Evolutionary conservation across 257 asterid genomes (phyloP).

Genomic region (Scutellaria galericulata): DNA sequence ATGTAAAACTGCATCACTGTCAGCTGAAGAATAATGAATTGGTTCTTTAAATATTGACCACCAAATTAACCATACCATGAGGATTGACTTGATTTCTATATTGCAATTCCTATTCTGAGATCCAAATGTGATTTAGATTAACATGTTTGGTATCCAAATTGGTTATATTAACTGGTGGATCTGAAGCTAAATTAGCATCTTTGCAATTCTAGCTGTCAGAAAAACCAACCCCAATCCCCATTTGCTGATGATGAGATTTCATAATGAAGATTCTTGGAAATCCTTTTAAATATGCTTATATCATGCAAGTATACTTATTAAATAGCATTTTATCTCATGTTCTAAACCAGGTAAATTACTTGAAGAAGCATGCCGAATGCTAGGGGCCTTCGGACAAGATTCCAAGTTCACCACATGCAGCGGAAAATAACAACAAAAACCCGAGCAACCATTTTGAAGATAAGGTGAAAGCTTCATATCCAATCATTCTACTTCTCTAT

Average conservation of each 20-base stretch:
- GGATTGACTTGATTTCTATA: background rate
- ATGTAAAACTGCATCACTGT: too few species aligned
- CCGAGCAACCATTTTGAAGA: background rate
- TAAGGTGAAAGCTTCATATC: background rate
- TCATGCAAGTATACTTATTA: too few species aligned
- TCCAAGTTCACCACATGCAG: conserved; percentile 33
- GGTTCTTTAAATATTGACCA: too few species aligned
- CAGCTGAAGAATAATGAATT: too few species aligned
- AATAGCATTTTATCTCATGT: background rate
- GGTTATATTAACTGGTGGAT: conserved; percentile 4
- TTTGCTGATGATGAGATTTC: too few species aligned
- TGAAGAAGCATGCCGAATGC: conserved; percentile 41
- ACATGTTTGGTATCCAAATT: background rate
- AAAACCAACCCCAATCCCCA: too few species aligned
- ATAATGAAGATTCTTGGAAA: background rate
- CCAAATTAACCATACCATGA: too few species aligned
- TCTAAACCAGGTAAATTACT: conserved; percentile 40
- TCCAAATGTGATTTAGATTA: conserved; percentile 20
- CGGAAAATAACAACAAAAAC: background rate
- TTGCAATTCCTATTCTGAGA: background rate
- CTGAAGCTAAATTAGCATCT: background rate
- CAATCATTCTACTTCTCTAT: background rate
- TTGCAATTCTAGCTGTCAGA: conserved; percentile 9
- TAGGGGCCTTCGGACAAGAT: conserved; percentile 37
- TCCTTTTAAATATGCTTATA: background rate